Base-by-base conservation (phyloP, 805 yeast genomes). In the Wickerhamomyces ciferrii region DNA sequence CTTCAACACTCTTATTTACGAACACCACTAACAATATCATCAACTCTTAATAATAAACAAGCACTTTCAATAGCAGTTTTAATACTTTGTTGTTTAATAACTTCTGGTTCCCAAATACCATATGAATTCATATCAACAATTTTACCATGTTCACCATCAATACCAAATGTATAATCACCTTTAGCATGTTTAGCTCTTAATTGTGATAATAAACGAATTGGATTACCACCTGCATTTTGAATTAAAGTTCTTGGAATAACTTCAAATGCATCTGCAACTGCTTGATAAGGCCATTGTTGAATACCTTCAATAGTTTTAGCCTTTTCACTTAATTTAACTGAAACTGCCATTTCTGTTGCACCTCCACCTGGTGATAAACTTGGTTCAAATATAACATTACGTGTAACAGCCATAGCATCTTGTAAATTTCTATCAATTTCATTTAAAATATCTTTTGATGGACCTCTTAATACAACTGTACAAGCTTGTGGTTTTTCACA, bases 91-190 rank as follows among this genome's bases (percentile, higher is more conserved):
- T 87, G 95, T 71, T 94, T 94, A 68, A 94, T 88, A 43, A 88
- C 97, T 71, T 92, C 97, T 18, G 99, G 99, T 72, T 94, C 99
- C 99, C 99, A 94, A 53, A 94, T 85, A 25, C 99, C 99, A 67
- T 90, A 92, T 25, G 81, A 84, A 53, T 85, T 80, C 99, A 94
- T 94, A 64, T 94, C 97, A 24, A 87, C 97, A 48, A 94, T 78
- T 69, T 87, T 89, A 54, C 99, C 99, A 48, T 76, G 73, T 55
- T 92, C 96, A 54, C 99, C 99, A 65, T 94, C 96, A 49, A 94
- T 81, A 62, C 99, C 99, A 67, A 74, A 86, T 0, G 96, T 86
- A 62, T 74, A 74, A 38, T 78, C 75, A 43, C 97, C 98, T 60
- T 85, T 83, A 10, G 98, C 97, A 62, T 94, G 99, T 66, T 90